phyloP scores from a whole-genome alignment of 1,139 yeast species.

The Taiozyma sp. region DNA sequence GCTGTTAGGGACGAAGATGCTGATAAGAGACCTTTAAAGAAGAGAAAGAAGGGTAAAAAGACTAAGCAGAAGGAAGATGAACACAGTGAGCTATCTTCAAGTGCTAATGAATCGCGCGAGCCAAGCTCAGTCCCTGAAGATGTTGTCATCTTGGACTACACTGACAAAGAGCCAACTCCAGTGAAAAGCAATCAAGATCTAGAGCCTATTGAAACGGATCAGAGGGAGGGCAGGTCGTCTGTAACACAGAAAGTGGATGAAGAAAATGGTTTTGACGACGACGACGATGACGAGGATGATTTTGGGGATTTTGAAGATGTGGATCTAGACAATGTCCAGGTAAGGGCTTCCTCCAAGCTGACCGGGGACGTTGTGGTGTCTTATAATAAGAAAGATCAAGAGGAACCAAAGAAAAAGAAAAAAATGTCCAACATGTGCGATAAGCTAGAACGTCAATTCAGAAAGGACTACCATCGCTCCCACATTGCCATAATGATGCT shows the following conservation, averaged over 20 bases:
- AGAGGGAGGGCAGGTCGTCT: too few species aligned
- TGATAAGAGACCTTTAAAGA: too few species aligned
- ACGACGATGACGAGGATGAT: constrained; percentile 26
- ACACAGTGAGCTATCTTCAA: background rate
- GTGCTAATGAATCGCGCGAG: background rate
- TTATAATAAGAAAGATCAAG: constrained; percentile 10
- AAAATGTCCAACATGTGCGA: constrained; percentile 34
- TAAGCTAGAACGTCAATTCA: constrained; percentile 45
- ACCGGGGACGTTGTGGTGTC: constrained; percentile 23
- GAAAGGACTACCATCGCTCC: constrained; percentile 53
- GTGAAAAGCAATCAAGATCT: too few species aligned
- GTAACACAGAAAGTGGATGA: constrained; percentile 9
- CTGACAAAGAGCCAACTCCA: constrained; percentile 5
- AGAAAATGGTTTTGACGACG: constrained; percentile 9
- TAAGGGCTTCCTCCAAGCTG: constrained; percentile 18
- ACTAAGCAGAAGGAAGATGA: background rate
- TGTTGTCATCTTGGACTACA: background rate
- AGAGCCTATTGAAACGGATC: too few species aligned
- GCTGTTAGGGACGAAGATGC: too few species aligned
- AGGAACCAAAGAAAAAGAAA: constrained; percentile 14
- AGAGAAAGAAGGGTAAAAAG: too few species aligned
- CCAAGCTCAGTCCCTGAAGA: background rate
- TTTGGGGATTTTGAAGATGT: constrained; percentile 39
- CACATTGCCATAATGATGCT: constrained; percentile 51
- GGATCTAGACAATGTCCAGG: constrained; percentile 29